Evolutionary conservation across 495 filamentous ascomycete genomes (phyloP), one percentile per base, ranked within the genome.

Genomic region (Thozetella sp.): DNA sequence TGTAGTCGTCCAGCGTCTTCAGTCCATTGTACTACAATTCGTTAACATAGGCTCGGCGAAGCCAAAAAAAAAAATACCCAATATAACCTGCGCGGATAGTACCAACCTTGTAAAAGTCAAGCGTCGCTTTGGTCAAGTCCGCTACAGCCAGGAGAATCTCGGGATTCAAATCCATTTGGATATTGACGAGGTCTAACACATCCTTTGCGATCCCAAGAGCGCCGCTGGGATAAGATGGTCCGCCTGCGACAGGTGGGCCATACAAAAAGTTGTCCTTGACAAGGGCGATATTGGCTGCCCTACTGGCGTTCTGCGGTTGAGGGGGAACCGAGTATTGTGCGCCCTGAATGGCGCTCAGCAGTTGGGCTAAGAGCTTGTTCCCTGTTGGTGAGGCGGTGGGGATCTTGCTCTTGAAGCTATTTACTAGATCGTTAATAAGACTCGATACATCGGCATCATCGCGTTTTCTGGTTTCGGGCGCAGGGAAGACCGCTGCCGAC

Each of bases 1-100:
- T 50, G 53, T 70, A 75, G 48, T 71, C 71, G 3, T 61, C 60
- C 40, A 72, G 34, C n/a, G 58, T 60, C n/a, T 63, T 61, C 46
- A 72, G 57, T 25, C 65, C 67, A 37, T 56, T 58, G 24, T 60
- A 58, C 67, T 72, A 63, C 25, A 51, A 22, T 45, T 6, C 15
- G 30, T 37, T 37, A 37, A 37, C 6, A 37, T 6, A 37, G 6
- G 30, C 30, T 37, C 30, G 6, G 6, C 6, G 15, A 6, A 15
- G 6, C 15, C 30, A 37, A 6, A 37, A 37, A 37, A 15, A 20
- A 6, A 11, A 2, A 12, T 10, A 24, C 3, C 20, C 15, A 6
- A 11, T 17, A 12, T 10, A 24, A 23, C 20, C 25, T 22, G 15
- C n/a, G 17, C 50, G 22, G 25, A 25, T 13, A 17, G 3, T 22